These are phyloP conservation scores for Aspergillus heteromorphus DNA, from an alignment of 495 filamentous ascomycete genomes.

Conservation along the genomic window DNA sequence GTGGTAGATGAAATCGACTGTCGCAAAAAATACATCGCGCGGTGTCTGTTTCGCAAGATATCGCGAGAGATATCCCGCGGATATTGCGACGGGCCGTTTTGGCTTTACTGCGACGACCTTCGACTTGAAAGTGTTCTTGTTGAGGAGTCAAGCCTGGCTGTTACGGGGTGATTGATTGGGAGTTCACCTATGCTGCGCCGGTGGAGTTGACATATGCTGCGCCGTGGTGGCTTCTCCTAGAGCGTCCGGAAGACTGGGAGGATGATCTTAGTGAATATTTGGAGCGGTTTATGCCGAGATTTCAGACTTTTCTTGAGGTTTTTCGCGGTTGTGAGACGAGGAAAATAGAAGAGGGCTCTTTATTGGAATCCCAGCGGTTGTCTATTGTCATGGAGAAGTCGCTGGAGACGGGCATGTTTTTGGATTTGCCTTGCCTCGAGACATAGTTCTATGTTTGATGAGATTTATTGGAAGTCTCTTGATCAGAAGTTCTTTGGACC, in stretches of 20 bases:
- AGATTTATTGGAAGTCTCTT: slow-evolving; percentile 27
- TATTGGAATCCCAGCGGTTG: slow-evolving; percentile 20
- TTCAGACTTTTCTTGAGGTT: slow-evolving; percentile 18
- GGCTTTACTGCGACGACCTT: slow-evolving; percentile 20
- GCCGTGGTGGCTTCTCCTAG: slow-evolving; percentile 42
- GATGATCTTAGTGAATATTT: slow-evolving; percentile 21
- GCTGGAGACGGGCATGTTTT: slow-evolving; percentile 23
- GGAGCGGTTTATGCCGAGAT: slow-evolving; percentile 13
- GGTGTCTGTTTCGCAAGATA: slow-evolving; percentile 33
- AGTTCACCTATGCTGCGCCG: slow-evolving; percentile 40
- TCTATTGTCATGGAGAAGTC: slow-evolving; percentile 20
- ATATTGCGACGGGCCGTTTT: slow-evolving; percentile 17
- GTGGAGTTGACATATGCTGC: too few species aligned
- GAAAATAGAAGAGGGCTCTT: slow-evolving; percentile 16
- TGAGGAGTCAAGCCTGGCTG: slow-evolving; percentile 7
- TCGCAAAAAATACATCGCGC: slow-evolving; percentile 41
- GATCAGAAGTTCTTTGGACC: slow-evolving; percentile 17
- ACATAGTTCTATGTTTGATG: slow-evolving; percentile 25
- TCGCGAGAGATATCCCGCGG: slow-evolving; percentile 21
- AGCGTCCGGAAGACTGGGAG: slow-evolving; percentile 30
- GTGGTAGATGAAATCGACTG: slow-evolving; percentile 32
- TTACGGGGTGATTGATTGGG: slow-evolving; percentile 32
- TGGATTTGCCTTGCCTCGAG: slow-evolving; percentile 26
- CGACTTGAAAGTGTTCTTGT: slow-evolving; percentile 20
- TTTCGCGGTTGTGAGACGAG: slow-evolving; percentile 18